Evolutionary conservation across 2,329 filamentous ascomycete genomes (phyloP), one percentile per base, ranked within the genome.

Genomic region (Hymenoscyphus scutula): DNA sequence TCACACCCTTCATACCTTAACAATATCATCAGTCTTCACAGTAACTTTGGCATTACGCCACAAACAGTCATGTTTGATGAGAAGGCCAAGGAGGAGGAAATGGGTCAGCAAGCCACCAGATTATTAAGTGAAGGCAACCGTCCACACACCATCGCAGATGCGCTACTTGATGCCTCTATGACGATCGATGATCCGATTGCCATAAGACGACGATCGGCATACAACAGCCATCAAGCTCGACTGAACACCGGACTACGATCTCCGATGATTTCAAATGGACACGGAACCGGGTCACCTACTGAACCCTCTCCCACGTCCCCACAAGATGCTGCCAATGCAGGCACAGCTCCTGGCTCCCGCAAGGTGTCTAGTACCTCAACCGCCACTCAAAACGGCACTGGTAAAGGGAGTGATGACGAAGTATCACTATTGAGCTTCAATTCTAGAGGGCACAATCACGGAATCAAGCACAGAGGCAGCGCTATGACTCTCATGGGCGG

Each of bases 1-100:
- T 59, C 61, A 19, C 65, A 58, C 69, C 67, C 53, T 2, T 71
- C 75, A 2, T 77, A 82, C n/a, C 81, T 90, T 65, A 90, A 89
- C 68, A 84, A 84, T 58, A 85, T 97, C 13, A 83, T 98, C 6
- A 82, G 87, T 0, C 77, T 98, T 27, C 89, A 90, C 66, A 87
- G 87, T 48, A 51, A 51, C 25, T 79, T 96, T 58, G 87, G 88
- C 13, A 86, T 97, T 34, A 90, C 88, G 1, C 89, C 91, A 2
- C 91, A 97, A 72, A 98, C 91, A 0, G 89, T 99, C 1, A 89
- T 98, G 72, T 98, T 98, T 71, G 92, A 97, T 68, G 92, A 93
- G 61, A 84, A 86, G 45, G 82, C 82, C 48, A 79, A 85, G 8
- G 77, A 86, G 10, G 80, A 79, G 25, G 76, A 77, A 54, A 72